These are phyloP conservation scores for Leishmania braziliensis DNA, from an alignment of 208 protist species.

Conservation along the genomic window DNA sequence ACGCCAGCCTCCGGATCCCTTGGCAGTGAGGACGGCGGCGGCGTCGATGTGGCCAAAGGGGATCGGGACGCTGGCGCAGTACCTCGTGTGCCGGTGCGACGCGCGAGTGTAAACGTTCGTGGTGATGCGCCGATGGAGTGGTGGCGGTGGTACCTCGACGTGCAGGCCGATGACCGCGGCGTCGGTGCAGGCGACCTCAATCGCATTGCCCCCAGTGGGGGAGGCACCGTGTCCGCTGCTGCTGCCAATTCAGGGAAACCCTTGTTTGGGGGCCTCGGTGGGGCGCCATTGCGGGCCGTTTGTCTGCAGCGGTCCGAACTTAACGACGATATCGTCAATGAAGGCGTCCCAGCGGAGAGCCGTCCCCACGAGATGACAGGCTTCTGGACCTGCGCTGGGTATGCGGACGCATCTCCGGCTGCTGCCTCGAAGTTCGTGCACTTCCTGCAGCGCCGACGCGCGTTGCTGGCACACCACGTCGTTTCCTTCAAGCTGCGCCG, in stretches of 20 bases:
- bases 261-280: background rate
- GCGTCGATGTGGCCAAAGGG: background rate
- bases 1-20: background rate
- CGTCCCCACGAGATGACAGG: background rate
- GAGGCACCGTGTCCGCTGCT: background rate
- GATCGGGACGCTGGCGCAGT: background rate
- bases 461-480: conserved; percentile 9
- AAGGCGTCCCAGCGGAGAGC: background rate
- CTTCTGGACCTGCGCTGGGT: conserved; percentile 15
- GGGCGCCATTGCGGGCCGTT: background rate
- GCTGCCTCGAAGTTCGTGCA: background rate
- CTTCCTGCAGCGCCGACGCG: conserved; percentile 8
- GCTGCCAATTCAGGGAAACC: background rate
- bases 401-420: background rate
- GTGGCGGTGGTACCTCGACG: conserved; percentile 26
- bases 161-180: background rate
- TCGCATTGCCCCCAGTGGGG: background rate
- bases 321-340: background rate
- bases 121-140: conserved; percentile 34
- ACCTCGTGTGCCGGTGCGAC: background rate
- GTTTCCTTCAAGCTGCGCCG: conserved; percentile 19
- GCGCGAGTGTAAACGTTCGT: conserved; percentile 31
- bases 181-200: background rate
- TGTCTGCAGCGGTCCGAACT: background rate
- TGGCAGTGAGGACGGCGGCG: background rate